These are phyloP conservation scores for Penicillium verhagenii DNA, from an alignment of 495 filamentous ascomycete species.

Conservation along the genomic window DNA sequence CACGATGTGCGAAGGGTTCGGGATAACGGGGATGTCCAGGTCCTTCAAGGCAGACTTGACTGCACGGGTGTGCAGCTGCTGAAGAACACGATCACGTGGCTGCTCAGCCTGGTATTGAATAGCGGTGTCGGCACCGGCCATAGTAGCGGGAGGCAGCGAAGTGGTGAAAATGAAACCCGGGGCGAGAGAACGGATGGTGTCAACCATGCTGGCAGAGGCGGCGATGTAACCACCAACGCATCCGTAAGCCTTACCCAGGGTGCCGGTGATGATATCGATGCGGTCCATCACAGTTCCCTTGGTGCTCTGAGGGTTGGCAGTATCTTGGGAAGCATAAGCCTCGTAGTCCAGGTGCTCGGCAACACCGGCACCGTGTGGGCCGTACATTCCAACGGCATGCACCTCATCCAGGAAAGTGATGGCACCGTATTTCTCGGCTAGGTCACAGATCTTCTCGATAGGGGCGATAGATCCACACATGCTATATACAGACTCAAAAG, in stretches of 20 bases:
- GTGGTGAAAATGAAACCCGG: slow-evolving; percentile 99
- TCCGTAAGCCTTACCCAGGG: slow-evolving; percentile 95
- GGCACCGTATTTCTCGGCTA: slow-evolving; percentile 96
- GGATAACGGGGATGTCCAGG: slow-evolving; percentile 92
- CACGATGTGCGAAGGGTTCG: slow-evolving; percentile 95
- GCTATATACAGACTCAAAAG: slow-evolving; percentile 97
- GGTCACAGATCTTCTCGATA: slow-evolving; percentile 91
- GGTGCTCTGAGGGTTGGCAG: slow-evolving; percentile 58
- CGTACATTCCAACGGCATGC: slow-evolving; percentile 98
- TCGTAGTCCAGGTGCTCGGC: slow-evolving; percentile 97
- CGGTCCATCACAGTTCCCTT: slow-evolving; percentile 91
- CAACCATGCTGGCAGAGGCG: slow-evolving; percentile 81
- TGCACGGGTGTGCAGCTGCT: slow-evolving; percentile 92
- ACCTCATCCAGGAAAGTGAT: slow-evolving; percentile 98
- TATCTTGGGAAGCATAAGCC: slow-evolving; percentile 49
- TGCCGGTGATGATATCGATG: slow-evolving; percentile 95
- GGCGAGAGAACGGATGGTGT: slow-evolving; percentile 92
- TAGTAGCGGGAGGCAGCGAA: slow-evolving; percentile 89
- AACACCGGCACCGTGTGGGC: slow-evolving; percentile 92
- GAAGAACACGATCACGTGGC: slow-evolving; percentile 79
- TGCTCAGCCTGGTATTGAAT: slow-evolving; percentile 88
- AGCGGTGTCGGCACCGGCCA: slow-evolving; percentile 89
- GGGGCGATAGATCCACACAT: slow-evolving; percentile 98
- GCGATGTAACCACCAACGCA: slow-evolving; percentile 98
- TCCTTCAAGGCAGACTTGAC: slow-evolving; percentile 78